phyloP scores from a whole-genome alignment of 768 basidiomycete genomes.

The Cyclocybe aegerita region DNA sequence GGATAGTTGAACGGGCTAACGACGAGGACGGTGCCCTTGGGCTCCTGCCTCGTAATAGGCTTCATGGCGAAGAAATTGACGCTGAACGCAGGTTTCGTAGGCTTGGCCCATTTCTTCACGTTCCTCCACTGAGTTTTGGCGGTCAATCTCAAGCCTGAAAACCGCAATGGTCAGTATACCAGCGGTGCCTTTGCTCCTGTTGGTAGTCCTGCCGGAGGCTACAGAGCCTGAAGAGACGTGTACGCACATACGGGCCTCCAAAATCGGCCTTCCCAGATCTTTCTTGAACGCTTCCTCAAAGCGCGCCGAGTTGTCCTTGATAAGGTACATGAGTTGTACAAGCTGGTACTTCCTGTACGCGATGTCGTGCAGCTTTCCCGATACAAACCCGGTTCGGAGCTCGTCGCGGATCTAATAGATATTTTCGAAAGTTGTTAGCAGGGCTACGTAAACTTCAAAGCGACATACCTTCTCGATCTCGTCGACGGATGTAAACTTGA shows the following conservation, averaged over 20 bases:
- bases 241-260: conserved; percentile 55
- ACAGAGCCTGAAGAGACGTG: neutral
- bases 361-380: conserved; percentile 64
- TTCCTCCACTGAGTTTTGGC: conserved; percentile 52
- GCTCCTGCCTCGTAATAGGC: conserved; percentile 68
- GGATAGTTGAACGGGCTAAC: conserved; percentile 81
- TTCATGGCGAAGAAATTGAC: conserved; percentile 58
- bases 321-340: conserved; percentile 67
- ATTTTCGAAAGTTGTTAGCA: too few species aligned
- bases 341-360: conserved; percentile 75
- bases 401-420: conserved; percentile 50
- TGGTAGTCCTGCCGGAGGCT: too few species aligned
- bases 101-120: conserved; percentile 75
- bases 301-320: conserved; percentile 68
- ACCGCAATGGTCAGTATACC: neutral
- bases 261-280: conserved; percentile 63
- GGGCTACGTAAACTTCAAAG: too few species aligned
- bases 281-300: conserved; percentile 56
- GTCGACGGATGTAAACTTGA: conserved; percentile 48
- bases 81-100: conserved; percentile 54
- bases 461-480: conserved; percentile 48
- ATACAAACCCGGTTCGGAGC: conserved; percentile 54
- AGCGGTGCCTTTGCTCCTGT: too few species aligned
- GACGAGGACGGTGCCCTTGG: conserved; percentile 74
- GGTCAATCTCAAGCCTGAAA: conserved; percentile 59